phyloP scores from a whole-genome alignment of 2,329 filamentous ascomycete genomes.

The Nothophoma quercina region DNA sequence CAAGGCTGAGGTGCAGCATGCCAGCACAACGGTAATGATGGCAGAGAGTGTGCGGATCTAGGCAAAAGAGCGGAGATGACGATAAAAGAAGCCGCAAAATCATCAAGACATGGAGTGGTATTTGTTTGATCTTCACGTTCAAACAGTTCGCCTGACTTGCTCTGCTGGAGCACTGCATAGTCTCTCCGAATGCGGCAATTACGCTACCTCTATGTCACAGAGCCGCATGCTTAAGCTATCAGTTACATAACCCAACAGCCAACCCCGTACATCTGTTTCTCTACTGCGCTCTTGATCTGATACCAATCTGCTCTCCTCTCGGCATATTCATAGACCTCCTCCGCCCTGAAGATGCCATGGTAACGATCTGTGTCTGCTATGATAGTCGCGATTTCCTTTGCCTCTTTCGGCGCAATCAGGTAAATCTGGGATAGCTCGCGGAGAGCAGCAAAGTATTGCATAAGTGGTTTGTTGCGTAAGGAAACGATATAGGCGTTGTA shows the following conservation, averaged over 20 bases:
- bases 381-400: slow-evolving; percentile 93
- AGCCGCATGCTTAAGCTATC: slow-evolving; percentile 7
- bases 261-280: slow-evolving; percentile 96
- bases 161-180: slow-evolving; percentile 17
- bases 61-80: not conserved
- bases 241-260: slow-evolving; percentile 83
- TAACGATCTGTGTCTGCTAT: slow-evolving; percentile 93
- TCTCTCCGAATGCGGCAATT: slow-evolving; percentile 25
- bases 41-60: not conserved
- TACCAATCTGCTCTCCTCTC: slow-evolving; percentile 96
- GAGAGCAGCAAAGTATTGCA: slow-evolving; percentile 90
- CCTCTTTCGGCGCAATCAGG: slow-evolving; percentile 83
- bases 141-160: slow-evolving; percentile 15
- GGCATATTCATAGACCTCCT: slow-evolving; percentile 98
- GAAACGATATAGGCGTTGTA: slow-evolving; percentile 86
- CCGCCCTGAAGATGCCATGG: slow-evolving; percentile 88
- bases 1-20: slow-evolving; percentile 16
- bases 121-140: slow-evolving; percentile 3
- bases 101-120: not conserved
- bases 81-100: not conserved
- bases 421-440: slow-evolving; percentile 95
- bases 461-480: slow-evolving; percentile 81
- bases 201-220: slow-evolving; percentile 16
- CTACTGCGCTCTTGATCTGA: slow-evolving; percentile 83
- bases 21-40: slow-evolving; percentile 6